Evolutionary conservation across 2,329 filamentous ascomycete species (phyloP).

Genomic region (Sphaceloma murrayae): DNA sequence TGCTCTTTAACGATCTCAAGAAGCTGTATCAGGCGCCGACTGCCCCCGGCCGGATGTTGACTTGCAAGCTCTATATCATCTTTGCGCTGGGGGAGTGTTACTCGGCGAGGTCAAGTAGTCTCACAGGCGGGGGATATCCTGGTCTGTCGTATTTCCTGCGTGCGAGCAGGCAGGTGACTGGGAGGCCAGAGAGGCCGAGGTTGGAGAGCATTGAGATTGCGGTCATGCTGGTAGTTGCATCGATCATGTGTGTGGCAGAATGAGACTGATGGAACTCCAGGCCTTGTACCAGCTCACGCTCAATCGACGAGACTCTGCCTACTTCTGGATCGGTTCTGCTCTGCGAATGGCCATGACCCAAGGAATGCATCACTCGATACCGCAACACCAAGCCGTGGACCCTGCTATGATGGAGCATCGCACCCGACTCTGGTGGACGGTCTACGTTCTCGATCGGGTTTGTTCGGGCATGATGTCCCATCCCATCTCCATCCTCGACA

Average conservation of each 20-base stretch:
- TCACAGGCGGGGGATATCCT: conserved; percentile 31
- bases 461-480: conserved; percentile 30
- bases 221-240: conserved; percentile 35
- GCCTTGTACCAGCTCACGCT: conserved; percentile 38
- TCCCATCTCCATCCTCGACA: conserved; percentile 27
- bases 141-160: conserved; percentile 38
- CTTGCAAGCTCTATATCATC: conserved; percentile 37
- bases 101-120: conserved; percentile 32
- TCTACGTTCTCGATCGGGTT: conserved; percentile 29
- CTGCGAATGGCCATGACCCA: conserved; percentile 38
- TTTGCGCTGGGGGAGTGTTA: conserved; percentile 42
- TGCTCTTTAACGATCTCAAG: conserved; percentile 32
- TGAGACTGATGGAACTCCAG: conserved; percentile 24
- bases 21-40: conserved; percentile 31
- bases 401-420: conserved; percentile 27
- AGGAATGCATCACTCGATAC: conserved; percentile 36
- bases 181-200: conserved; percentile 36
- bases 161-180: conserved; percentile 33
- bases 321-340: conserved; percentile 37
- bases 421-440: conserved; percentile 30
- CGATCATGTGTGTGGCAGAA: no score
- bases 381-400: conserved; percentile 35
- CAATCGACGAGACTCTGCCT: conserved; percentile 39
- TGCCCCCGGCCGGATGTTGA: conserved; percentile 28
- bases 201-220: conserved; percentile 38